Evolutionary conservation across 257 asterid genomes (phyloP).

Genomic region (Scutellaria barbata): DNA sequence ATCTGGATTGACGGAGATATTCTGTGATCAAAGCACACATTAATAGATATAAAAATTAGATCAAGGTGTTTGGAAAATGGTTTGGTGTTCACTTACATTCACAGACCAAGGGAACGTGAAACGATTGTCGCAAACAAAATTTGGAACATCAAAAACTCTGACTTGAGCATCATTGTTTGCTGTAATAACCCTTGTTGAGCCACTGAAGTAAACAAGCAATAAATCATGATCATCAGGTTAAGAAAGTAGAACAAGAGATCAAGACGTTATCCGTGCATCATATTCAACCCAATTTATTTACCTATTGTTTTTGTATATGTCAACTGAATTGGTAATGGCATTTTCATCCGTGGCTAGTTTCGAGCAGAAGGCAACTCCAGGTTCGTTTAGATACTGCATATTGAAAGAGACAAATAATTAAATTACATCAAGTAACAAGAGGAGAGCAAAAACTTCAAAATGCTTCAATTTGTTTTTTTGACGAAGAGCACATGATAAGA

Average conservation of each 20-base stretch:
- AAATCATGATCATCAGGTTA: background rate
- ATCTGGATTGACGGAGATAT: constrained; percentile 68
- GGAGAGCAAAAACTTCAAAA: background rate
- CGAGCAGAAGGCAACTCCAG: constrained; percentile 74
- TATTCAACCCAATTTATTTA: constrained; percentile 27
- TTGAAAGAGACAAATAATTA: background rate
- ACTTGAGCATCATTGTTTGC: constrained; percentile 89
- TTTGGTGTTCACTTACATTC: constrained; percentile 58
- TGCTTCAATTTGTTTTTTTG: background rate
- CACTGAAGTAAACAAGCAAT: constrained; percentile 46
- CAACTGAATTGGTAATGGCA: constrained; percentile 84
- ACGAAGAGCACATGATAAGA: background rate
- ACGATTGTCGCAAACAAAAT: constrained; percentile 51
- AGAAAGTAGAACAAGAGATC: background rate
- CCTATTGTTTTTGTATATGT: constrained; percentile 52
- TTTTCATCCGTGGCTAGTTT: constrained; percentile 68
- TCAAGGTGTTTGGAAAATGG: background rate
- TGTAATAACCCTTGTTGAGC: constrained; percentile 63
- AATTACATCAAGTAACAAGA: background rate
- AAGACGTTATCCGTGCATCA: background rate
- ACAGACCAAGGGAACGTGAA: constrained; percentile 93
- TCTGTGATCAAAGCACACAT: constrained; percentile 43
- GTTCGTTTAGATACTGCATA: constrained; percentile 66
- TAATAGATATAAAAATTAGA: background rate
- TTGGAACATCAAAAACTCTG: constrained; percentile 63